A percentile compares a stretch with the other conserved stretches of the same genome.
Evolutionary conservation across 1,284 basidiomycete species (phyloP).

Genomic region (Veloporphyrellus conicus): DNA sequence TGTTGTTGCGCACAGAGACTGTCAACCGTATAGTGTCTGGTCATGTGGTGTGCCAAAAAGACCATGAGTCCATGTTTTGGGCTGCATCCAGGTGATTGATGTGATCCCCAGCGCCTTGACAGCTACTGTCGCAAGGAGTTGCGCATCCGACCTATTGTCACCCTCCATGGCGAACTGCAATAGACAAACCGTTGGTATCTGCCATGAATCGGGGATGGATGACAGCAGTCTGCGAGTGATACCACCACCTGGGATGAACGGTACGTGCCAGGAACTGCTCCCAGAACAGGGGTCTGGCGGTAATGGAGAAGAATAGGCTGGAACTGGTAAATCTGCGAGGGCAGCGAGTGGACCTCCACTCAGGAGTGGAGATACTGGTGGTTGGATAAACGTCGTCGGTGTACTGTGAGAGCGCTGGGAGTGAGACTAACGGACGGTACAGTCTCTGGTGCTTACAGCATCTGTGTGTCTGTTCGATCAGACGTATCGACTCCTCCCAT

Average conservation of each 20-base stretch:
- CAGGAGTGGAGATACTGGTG: conserved; percentile 38
- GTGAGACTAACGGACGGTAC: conserved; percentile 38
- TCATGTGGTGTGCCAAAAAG: conserved; percentile 71
- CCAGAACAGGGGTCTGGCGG: conserved; percentile 34
- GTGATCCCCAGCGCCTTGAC: conserved; percentile 46
- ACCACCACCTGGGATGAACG: conserved; percentile 73
- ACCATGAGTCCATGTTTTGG: conserved; percentile 61
- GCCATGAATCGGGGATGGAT: conserved; percentile 52
- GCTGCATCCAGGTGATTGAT: conserved; percentile 50
- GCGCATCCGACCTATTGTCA: conserved; percentile 72
- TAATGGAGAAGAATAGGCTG: conserved; percentile 47
- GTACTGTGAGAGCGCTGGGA: conserved; percentile 37
- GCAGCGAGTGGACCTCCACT: conserved; percentile 38
- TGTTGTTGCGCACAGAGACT: not conserved
- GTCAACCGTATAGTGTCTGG: conserved; percentile 64
- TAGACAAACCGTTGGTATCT: conserved; percentile 51
- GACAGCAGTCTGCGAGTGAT: conserved; percentile 63
- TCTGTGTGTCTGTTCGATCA: conserved; percentile 70
- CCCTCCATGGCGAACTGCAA: conserved; percentile 73
- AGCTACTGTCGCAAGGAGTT: conserved; percentile 53
- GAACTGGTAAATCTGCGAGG: conserved; percentile 45
- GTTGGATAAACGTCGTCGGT: conserved; percentile 55
- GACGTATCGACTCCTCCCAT: conserved; percentile 72
- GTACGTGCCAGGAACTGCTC: conserved; percentile 34
- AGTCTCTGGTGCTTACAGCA: conserved; percentile 50